Base-by-base conservation (phyloP, 2,329 filamentous ascomycete species). In the Ophiocordyceps sinensis region DNA sequence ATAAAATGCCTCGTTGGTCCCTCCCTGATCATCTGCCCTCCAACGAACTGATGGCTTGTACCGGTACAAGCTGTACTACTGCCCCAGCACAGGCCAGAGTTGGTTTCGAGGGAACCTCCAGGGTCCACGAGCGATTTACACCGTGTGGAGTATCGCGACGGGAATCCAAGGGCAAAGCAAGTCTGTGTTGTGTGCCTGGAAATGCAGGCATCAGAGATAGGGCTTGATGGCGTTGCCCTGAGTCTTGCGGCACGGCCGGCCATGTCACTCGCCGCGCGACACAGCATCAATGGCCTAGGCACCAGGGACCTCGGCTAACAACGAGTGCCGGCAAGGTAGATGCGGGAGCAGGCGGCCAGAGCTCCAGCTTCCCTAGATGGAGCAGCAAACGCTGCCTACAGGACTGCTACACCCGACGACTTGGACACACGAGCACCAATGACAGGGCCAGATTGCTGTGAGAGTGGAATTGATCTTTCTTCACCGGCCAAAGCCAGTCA, bases 81-180 rank as follows among this genome's bases (percentile, higher is more conserved):
- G 23, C 23, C 23, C 23, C 23, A 23, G 7, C 9, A 26, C 23
- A 26, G 23, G 23, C 23, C 23, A 26, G 6, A 26, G 23, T 19
- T 19, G 19, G 23, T 26, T 26, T 40, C 44, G 36, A 48, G n/a
- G 19, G 32, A 47, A 36, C 44, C 47, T 46, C 46, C 45, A 43
- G 44, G 49, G 43, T 52, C 46, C 42, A 45, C 36, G 14, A 26
- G 19, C 36, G 36, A 19, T 57, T 60, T 44, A 49, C 57, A 60
- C 57, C 49, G 52, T 58, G 56, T 58, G 58, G 55, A 40, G 47
- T 43, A 23, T 15, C 39, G 40, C 13, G 21, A 36, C 30, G 19
- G 26, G 39, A 41, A 38, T 37, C 38, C 38, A 36, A 37, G 46
- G 17, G 15, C 36, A 38, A 12, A 39, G 42, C 40, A 42, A 29